Conservation (phyloP, 1,284 basidiomycete genomes). For the Cutaneotrichosporon spelunceum region DNA sequence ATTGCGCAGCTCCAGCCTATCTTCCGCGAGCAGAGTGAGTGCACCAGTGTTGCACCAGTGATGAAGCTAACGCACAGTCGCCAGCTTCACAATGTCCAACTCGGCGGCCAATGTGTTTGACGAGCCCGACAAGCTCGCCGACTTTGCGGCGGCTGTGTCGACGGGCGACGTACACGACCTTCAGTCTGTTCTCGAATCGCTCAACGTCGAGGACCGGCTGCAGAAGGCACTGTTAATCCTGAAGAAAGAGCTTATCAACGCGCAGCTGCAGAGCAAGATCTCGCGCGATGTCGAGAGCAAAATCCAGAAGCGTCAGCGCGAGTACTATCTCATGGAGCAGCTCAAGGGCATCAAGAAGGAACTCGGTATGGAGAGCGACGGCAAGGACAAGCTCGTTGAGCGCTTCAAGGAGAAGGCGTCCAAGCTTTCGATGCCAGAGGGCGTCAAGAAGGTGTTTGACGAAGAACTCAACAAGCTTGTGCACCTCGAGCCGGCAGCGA, state of each 20-base stretch:
- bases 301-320: slow-evolving; percentile 93
- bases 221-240: slow-evolving; percentile 87
- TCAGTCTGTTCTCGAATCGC: slow-evolving; percentile 87
- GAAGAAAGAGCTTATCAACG: slow-evolving; percentile 98
- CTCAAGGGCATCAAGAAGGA: slow-evolving; percentile 99
- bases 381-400: slow-evolving; percentile 95
- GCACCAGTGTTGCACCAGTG: neutral
- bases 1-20: slow-evolving; percentile 95
- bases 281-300: slow-evolving; percentile 92
- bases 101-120: slow-evolving; percentile 97
- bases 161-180: slow-evolving; percentile 86
- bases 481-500: slow-evolving; percentile 85
- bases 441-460: slow-evolving; percentile 90
- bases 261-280: slow-evolving; percentile 91
- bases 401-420: slow-evolving; percentile 91
- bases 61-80: slow-evolving; percentile 30
- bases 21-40: slow-evolving; percentile 85
- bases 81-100: slow-evolving; percentile 87
- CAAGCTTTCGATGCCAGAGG: slow-evolving; percentile 85
- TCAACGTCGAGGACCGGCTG: slow-evolving; percentile 82
- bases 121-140: slow-evolving; percentile 95
- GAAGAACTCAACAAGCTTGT: slow-evolving; percentile 92
- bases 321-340: slow-evolving; percentile 98
- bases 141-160: slow-evolving; percentile 95
- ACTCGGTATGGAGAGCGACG: slow-evolving; percentile 85